These are phyloP conservation scores for Pluteus cervinus DNA, from an alignment of 768 basidiomycete genomes.

Conservation along the genomic window DNA sequence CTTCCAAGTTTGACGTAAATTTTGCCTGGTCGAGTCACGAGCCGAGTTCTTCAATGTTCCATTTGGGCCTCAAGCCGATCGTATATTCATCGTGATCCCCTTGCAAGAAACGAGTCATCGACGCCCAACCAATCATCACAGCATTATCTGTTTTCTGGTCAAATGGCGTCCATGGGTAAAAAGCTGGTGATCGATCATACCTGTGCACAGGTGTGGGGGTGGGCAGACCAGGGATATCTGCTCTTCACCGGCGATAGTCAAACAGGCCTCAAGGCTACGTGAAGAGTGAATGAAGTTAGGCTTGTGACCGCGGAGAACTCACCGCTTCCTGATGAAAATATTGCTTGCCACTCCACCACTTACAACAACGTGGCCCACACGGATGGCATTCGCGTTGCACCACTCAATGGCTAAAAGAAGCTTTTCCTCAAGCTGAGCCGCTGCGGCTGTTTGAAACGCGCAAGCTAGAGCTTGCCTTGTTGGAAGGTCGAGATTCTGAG, in stretches of 20 bases:
- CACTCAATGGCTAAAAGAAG: constrained; percentile 45
- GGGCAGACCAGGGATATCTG: constrained; percentile 59
- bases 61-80: constrained; percentile 59
- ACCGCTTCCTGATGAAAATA: constrained; percentile 59
- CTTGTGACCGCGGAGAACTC: constrained; percentile 10
- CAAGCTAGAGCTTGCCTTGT: constrained; percentile 50
- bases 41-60: constrained; percentile 66
- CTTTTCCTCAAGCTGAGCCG: constrained; percentile 73
- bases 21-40: too few relatives aligned
- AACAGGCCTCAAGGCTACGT: constrained; percentile 23
- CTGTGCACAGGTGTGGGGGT: constrained; percentile 78
- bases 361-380: constrained; percentile 60
- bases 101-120: constrained; percentile 71
- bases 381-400: constrained; percentile 36
- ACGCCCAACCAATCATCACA: constrained; percentile 94
- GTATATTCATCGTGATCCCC: constrained; percentile 57
- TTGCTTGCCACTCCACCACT: constrained; percentile 97
- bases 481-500: constrained; percentile 31
- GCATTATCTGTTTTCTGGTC: constrained; percentile 96
- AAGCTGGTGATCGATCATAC: constrained; percentile 28
- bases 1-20: too few relatives aligned
- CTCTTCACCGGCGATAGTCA: constrained; percentile 15
- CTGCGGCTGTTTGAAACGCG: constrained; percentile 67
- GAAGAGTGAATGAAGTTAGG: background rate
- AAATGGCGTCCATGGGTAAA: background rate